Evolutionary conservation across 495 filamentous ascomycete genomes (phyloP), one percentile per base, ranked within the genome.

Genomic region (Massariosphaeria phaeospora): DNA sequence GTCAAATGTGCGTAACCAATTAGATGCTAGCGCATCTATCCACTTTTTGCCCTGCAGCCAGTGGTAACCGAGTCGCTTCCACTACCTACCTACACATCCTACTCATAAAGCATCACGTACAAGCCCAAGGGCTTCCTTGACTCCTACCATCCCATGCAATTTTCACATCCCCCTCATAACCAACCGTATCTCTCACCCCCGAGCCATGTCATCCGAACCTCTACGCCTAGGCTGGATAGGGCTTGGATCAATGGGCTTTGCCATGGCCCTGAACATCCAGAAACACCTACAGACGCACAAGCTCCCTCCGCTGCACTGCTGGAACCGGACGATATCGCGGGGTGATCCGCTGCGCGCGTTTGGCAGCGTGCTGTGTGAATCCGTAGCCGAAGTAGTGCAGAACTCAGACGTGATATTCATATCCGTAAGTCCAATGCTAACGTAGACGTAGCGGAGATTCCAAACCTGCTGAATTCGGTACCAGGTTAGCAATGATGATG

Each of bases 251-350:
- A 73, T 73, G 72, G 71, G 71, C n/a, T 52, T 64, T 26, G 70
- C 63, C 24, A 75, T 75, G 72, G 65, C 71, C 18, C 61, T 65
- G 34, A 75, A 73, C 46, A 59, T 75, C n/a, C 70, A 73, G 44
- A 69, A 61, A 29, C 52, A 70, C 48, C 57, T 73, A 1, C 25
- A 23, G n/a, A 39, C 33, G 11, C 61, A 60, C 20, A 27, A 39
- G 15, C 18, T 44, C 9, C 52, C 55, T 31, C 44, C 67, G 5
- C 59, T 75, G 17, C 48, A 48, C 24, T 70, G 66, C 54, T 65
- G 57, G 20, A 70, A 75, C 49, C 66, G 68, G 15, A 72, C 67
- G 21, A 27, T 67, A 35, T 66, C 72, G 1, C 64, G 65, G 13
- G 68, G 71, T 18, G 65, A 67, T 25, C 25, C 49, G 2, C 54